A percentile compares a stretch with the other conserved stretches of the same genome.
These are phyloP conservation scores for Coemansia sp. DNA, from an alignment of 192 early-diverging fungal genomes.

Conservation along the genomic window DNA sequence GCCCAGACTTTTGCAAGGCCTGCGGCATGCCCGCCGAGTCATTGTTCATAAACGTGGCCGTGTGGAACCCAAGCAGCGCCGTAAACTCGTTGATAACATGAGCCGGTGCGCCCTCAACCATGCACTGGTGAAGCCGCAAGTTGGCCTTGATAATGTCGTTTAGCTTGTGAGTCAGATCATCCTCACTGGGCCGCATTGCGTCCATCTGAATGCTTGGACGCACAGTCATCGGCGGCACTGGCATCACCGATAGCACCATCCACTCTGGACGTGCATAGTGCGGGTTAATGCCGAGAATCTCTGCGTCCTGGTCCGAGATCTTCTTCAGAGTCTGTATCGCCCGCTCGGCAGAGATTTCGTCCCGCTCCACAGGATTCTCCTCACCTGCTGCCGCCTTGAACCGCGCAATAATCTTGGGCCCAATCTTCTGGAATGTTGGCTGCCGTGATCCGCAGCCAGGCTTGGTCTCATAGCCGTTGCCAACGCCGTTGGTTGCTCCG, in stretches of 20 bases:
- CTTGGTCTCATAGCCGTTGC: slow-evolving; percentile 14
- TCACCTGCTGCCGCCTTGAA: slow-evolving; percentile 23
- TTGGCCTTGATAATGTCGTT: slow-evolving; percentile 94
- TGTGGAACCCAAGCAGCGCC: slow-evolving; percentile 87
- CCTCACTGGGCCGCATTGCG: slow-evolving; percentile 83
- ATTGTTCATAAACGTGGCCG: slow-evolving; percentile 98
- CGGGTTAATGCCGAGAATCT: slow-evolving; percentile 82
- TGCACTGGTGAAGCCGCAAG: slow-evolving; percentile 72
- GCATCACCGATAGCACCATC: slow-evolving; percentile 94
- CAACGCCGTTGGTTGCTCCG: slow-evolving; percentile 4
- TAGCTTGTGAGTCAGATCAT: slow-evolving; percentile 96
- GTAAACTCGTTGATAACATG: slow-evolving; percentile 90
- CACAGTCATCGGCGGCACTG: slow-evolving; percentile 95
- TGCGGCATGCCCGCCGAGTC: slow-evolving; percentile 89
- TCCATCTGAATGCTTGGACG: slow-evolving; percentile 96
- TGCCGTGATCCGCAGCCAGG: slow-evolving; percentile 87
- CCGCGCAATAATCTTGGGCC: slow-evolving; percentile 64
- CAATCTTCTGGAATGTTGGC: slow-evolving; percentile 79
- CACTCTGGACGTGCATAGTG: slow-evolving; percentile 96
- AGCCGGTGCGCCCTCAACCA: slow-evolving; percentile 83
- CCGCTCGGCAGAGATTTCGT: slow-evolving; percentile 68
- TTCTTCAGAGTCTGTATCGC: slow-evolving; percentile 81
- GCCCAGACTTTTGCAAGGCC: slow-evolving; percentile 87
- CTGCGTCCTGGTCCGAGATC: slow-evolving; percentile 84
- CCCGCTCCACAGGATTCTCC: slow-evolving; percentile 54